Evolutionary conservation across 352 stramenopile genomes (phyloP).

Genomic region (Globisporangium okanoganense): DNA sequence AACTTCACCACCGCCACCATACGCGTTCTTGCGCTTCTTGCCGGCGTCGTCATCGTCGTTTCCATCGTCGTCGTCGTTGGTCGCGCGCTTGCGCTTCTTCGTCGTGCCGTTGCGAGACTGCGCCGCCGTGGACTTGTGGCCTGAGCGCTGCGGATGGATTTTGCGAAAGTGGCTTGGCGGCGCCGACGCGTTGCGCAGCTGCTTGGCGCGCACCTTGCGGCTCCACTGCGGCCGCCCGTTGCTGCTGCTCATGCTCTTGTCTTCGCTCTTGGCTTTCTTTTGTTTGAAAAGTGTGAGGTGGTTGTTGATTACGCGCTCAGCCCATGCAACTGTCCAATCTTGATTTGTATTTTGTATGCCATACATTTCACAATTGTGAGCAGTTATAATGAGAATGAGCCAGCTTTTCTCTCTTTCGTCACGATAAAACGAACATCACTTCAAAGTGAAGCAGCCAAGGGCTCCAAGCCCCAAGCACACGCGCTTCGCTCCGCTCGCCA

Average conservation of each 20-base stretch:
- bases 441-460: no score
- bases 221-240: conserved; percentile 6
- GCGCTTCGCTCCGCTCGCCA: conserved; percentile 1
- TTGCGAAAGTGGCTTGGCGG: conserved; percentile 2
- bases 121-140: neutral
- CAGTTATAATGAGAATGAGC: no score
- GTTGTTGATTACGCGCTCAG: neutral
- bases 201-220: conserved; percentile 10
- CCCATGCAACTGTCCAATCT: no score
- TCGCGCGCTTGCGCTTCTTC: conserved; percentile 9
- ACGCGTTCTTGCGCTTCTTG: conserved; percentile 8
- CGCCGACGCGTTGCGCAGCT: conserved; percentile 3
- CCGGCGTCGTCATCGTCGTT: neutral
- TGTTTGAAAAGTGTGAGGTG: neutral
- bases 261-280: neutral
- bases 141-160: conserved; percentile 8
- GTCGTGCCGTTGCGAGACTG: neutral
- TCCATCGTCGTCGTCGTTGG: conserved; percentile 5
- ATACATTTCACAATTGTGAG: no score
- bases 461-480: neutral
- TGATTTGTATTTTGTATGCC: no score
- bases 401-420: no score
- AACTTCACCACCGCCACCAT: neutral
- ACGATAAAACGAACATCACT: no score
- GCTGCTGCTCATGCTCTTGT: conserved; percentile 5